phyloP scores from a whole-genome alignment of 257 asterid species.

The Ilex aquifolium region DNA sequence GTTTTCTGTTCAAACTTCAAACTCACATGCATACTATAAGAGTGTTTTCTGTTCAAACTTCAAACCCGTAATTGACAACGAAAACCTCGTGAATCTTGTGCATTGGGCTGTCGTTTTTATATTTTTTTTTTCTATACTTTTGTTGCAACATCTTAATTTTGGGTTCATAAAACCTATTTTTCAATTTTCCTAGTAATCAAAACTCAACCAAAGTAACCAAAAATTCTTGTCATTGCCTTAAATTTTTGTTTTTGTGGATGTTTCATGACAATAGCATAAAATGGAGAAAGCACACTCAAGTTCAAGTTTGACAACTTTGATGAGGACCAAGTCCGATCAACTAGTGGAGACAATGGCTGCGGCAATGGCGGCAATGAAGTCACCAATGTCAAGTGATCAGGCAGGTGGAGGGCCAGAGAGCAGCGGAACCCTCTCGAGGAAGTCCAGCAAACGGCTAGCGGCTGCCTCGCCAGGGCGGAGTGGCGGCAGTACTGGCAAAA shows the following conservation, averaged over 20 bases:
- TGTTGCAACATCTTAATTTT: neutral
- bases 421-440: constrained; percentile 46
- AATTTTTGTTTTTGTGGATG: neutral
- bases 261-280: neutral
- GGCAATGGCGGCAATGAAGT: constrained; percentile 51
- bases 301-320: constrained; percentile 26
- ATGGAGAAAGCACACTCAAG: constrained; percentile 38
- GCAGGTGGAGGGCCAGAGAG: constrained; percentile 16
- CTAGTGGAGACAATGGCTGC: constrained; percentile 71
- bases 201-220: no score
- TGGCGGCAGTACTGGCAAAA: constrained; percentile 28
- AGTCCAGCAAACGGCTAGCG: constrained; percentile 52
- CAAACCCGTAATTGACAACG: no score
- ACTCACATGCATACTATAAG: no score
- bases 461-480: constrained; percentile 62
- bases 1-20: no score
- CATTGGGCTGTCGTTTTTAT: no score
- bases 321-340: constrained; percentile 88
- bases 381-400: constrained; percentile 25
- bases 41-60: no score
- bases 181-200: no score
- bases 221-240: no score
- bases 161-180: neutral
- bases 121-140: neutral
- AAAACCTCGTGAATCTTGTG: no score